A percentile compares a stretch with the other conserved stretches of the same genome.
Conservation (phyloP, 2,329 filamentous ascomycete species). For the Akanthomyces uredinophilus region DNA sequence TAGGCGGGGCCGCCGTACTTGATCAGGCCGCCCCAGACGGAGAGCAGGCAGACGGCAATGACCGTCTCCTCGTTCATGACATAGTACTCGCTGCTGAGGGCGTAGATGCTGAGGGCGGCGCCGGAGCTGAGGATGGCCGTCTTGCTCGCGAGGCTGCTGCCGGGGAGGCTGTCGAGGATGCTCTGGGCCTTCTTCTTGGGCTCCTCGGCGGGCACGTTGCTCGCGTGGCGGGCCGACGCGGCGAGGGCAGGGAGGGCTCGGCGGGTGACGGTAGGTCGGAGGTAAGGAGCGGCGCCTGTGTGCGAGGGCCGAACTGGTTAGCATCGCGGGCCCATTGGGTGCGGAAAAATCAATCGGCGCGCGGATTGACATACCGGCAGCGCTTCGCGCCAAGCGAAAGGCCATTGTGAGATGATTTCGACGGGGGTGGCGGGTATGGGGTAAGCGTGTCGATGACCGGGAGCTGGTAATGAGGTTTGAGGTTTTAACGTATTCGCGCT, state of each 20-base stretch:
- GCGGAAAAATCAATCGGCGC: conserved; percentile 15
- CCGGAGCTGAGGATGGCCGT: conserved; percentile 92
- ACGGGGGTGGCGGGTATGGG: conserved; percentile 40
- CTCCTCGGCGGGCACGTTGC: conserved; percentile 75
- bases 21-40: conserved; percentile 86
- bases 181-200: conserved; percentile 97
- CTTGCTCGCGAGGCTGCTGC: conserved; percentile 90
- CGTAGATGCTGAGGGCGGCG: conserved; percentile 85
- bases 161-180: conserved; percentile 87
- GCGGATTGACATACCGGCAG: conserved; percentile 67
- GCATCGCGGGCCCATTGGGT: conserved; percentile 33
- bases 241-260: conserved; percentile 70
- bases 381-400: conserved; percentile 93
- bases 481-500: conserved; percentile 49
- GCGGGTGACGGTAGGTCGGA: conserved; percentile 75
- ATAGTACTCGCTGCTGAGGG: conserved; percentile 99
- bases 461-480: conserved; percentile 41
- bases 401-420: conserved; percentile 76
- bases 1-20: conserved; percentile 93
- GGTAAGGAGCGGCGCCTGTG: conserved; percentile 76
- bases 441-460: conserved; percentile 39
- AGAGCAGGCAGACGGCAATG: conserved; percentile 85
- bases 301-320: conserved; percentile 20
- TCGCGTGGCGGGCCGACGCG: conserved; percentile 57
- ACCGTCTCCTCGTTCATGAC: conserved; percentile 99